These are phyloP conservation scores for Closterium sp. DNA, from an alignment of 139 green algal species.

Conservation along the genomic window DNA sequence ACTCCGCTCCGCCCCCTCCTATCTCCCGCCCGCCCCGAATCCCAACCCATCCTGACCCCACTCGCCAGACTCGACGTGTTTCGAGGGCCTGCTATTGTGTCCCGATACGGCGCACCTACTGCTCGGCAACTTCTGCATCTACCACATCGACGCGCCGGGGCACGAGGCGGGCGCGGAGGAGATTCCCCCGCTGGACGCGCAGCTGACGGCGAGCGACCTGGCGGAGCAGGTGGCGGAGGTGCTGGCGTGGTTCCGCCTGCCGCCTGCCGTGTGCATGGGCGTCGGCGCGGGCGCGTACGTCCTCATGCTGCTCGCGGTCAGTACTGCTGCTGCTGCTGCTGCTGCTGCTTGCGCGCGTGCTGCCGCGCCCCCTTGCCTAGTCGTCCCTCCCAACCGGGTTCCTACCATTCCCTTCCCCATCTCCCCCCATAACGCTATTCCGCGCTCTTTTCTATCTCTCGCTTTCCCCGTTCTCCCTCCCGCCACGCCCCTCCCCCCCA, in stretches of 20 bases:
- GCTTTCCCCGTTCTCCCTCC: neutral
- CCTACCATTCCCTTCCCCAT: too few species aligned
- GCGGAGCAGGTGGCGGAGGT: constrained; percentile 32
- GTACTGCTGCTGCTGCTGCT: neutral
- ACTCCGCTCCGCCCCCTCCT: too few species aligned
- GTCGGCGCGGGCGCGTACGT: constrained; percentile 28
- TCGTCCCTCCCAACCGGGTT: too few species aligned
- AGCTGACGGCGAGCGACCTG: constrained; percentile 10
- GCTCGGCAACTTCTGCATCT: constrained; percentile 33
- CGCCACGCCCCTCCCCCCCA: neutral
- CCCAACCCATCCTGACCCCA: too few species aligned
- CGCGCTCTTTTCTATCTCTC: too few species aligned
- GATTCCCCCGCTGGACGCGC: neutral
- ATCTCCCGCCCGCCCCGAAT: too few species aligned
- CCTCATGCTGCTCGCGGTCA: constrained; percentile 33
- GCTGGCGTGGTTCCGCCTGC: constrained; percentile 9
- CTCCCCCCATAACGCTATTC: too few species aligned
- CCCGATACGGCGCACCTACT: constrained; percentile 3
- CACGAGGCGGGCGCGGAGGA: constrained; percentile 28
- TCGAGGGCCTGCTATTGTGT: constrained; percentile 24
- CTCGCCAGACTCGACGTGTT: constrained; percentile 23
- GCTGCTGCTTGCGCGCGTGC: neutral
- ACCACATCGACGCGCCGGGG: constrained; percentile 31
- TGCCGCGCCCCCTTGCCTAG: too few species aligned
- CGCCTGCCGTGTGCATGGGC: constrained; percentile 6